phyloP scores from a whole-genome alignment of 129 eudicot genomes.

The Ambrosia artemisiifolia region DNA sequence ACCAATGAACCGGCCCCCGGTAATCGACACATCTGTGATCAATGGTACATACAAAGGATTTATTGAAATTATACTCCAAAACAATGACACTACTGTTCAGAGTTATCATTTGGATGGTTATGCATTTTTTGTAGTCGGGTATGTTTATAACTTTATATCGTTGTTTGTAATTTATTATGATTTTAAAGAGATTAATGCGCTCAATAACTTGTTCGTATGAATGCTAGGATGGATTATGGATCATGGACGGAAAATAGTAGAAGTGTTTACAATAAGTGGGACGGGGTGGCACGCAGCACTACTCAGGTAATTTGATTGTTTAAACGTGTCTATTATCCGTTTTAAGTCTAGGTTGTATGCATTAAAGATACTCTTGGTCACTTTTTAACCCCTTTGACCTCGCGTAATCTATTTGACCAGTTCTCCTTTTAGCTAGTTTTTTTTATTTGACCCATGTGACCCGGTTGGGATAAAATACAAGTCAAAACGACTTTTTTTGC shows the following conservation, averaged over 20 bases:
- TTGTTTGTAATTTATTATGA: background rate
- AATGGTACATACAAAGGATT: conserved; percentile 78
- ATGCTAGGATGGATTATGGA: conserved; percentile 83
- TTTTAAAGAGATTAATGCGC: background rate
- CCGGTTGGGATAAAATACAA: background rate
- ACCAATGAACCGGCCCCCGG: conserved; percentile 79
- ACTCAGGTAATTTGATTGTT: conserved; percentile 57
- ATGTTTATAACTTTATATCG: conserved; percentile 21
- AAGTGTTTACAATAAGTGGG: conserved; percentile 84
- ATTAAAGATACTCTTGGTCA: no score
- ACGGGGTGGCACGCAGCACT: conserved; percentile 90
- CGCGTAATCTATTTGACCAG: no score
- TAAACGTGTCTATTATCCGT: background rate
- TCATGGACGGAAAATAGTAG: conserved; percentile 93
- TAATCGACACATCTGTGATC: conserved; percentile 77
- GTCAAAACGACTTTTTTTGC: background rate
- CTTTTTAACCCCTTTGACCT: no score
- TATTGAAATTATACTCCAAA: conserved; percentile 86
- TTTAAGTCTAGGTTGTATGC: no score
- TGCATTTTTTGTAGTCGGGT: conserved; percentile 97
- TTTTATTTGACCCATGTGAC: background rate
- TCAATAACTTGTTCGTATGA: background rate
- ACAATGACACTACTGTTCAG: conserved; percentile 70
- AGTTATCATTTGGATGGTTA: conserved; percentile 96
- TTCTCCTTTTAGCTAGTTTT: background rate